Base-by-base conservation (phyloP, 164 flowering plant genomes). In the Vitis labrusca region DNA sequence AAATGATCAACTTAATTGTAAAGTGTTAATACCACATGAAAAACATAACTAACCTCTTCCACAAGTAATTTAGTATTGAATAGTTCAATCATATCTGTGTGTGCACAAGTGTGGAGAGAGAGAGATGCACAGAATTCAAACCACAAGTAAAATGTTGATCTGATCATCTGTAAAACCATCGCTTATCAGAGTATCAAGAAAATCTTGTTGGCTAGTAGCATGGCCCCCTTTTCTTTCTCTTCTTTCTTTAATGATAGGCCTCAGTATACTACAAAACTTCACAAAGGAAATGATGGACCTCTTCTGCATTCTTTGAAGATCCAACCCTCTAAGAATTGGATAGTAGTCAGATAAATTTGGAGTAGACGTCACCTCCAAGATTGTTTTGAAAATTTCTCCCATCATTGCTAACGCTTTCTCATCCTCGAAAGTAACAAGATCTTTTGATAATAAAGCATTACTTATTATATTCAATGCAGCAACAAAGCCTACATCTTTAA, bases 81-180 rank as follows among this genome's bases (percentile, higher is more conserved):
- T 52, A 12, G 55, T 13, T 12, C 2, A 12, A 5, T 10, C 6
- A 13, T 13, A 14, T 32, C 49, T 32, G 23, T 23, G 23, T 32
- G 44, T 3, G 6, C 6, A 32, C 44, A 3, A 32, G 6, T 23
- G 44, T 32, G 44, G 44, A 32, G 6, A 32, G 44, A 32, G 3
- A 32, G 44, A 32, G 7, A 32, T 0, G 23, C 23, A 23, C 0
- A 32, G 6, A 3, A 32, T 32, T 32, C 44, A 32, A 32, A 63
- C 83, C 78, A 69, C 44, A 44, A 77, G 68, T 72, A 77, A 23
- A 14, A 60, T 37, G 54, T 80, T 74, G 32, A 78, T 76, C 29
- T 68, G 72, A 5, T 64, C 71, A 32, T 78, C 79, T 1, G 19
- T 62, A 15, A 78, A 70, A 6, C 17, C 61, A 7, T 66, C 37